A percentile compares a stretch with the other conserved stretches of the same genome.
Evolutionary conservation across 2,329 filamentous ascomycete species (phyloP).

Genomic region (Aspergillus sp.): DNA sequence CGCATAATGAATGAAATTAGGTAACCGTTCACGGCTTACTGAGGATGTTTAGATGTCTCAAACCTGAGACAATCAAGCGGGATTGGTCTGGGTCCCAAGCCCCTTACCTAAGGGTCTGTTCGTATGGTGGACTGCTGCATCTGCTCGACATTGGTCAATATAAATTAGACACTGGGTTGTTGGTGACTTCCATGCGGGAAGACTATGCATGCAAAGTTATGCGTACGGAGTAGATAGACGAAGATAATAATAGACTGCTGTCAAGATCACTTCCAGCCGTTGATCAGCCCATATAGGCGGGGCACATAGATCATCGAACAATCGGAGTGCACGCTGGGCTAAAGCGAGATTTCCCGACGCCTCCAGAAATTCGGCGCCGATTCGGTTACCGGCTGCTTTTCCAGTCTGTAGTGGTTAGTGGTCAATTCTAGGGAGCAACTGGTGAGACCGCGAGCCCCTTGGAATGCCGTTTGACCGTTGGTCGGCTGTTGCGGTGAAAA

Average conservation of each 20-base stretch:
- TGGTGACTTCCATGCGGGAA: background rate
- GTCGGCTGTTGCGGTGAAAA: slow-evolving; percentile 8
- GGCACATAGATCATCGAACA: background rate
- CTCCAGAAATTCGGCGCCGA: background rate
- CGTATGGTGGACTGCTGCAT: background rate
- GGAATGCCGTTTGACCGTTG: slow-evolving; percentile 2
- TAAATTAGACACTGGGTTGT: background rate
- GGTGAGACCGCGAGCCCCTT: background rate
- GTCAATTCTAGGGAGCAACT: background rate
- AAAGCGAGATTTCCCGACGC: background rate
- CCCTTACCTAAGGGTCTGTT: background rate
- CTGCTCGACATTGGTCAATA: background rate
- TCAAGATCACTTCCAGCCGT: background rate
- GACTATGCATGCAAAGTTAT: background rate
- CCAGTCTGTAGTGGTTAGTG: background rate
- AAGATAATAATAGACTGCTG: background rate
- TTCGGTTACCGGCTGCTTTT: background rate
- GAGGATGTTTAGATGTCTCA: background rate
- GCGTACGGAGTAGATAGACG: background rate
- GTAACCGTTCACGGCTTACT: background rate
- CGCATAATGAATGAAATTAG: background rate
- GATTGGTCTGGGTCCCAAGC: background rate
- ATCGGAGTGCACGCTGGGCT: background rate
- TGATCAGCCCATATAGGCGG: slow-evolving; percentile 10
- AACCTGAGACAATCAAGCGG: background rate